Percentiles rank a stretch among this genome's conserved stretches.
These are phyloP conservation scores for Penicillium pancosmium DNA, from an alignment of 495 filamentous ascomycete species.

Conservation along the genomic window DNA sequence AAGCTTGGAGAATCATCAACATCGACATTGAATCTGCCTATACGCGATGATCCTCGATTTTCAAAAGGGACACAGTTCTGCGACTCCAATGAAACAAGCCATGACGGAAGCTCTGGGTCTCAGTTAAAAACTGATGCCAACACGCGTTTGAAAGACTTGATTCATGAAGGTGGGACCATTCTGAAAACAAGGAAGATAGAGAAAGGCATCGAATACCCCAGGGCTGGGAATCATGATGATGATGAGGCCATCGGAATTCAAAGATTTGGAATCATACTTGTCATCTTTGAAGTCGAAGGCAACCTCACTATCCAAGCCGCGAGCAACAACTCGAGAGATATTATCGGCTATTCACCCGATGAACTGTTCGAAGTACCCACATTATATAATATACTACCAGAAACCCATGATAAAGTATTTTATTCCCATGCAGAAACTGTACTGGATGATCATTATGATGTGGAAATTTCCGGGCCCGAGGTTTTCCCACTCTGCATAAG, in stretches of 20 bases:
- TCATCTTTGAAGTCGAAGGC: constrained; percentile 61
- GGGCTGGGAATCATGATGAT: constrained; percentile 7
- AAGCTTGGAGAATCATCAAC: not conserved
- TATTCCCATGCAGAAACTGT: constrained; percentile 79
- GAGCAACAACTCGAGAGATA: constrained; percentile 76
- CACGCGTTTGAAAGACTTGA: constrained; percentile 7
- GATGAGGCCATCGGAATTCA: constrained; percentile 59
- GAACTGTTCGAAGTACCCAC: constrained; percentile 73
- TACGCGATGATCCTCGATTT: not conserved
- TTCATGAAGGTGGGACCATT: constrained; percentile 13
- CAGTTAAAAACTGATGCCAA: not conserved
- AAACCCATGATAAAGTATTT: constrained; percentile 74
- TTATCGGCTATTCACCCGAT: constrained; percentile 75
- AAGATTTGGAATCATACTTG: constrained; percentile 74
- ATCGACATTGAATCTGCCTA: not conserved
- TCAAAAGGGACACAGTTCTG: not conserved
- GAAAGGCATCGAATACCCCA: constrained; percentile 7
- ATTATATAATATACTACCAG: constrained; percentile 73
- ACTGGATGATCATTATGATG: constrained; percentile 63
- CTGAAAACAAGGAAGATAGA: constrained; percentile 9
- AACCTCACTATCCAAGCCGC: constrained; percentile 68
- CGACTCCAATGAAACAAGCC: not conserved
- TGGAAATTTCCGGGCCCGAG: constrained; percentile 71
- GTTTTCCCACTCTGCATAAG: constrained; percentile 74
- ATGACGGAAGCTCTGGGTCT: not conserved